phyloP scores from a whole-genome alignment of 495 filamentous ascomycete species.

The Monascus purpureus region DNA sequence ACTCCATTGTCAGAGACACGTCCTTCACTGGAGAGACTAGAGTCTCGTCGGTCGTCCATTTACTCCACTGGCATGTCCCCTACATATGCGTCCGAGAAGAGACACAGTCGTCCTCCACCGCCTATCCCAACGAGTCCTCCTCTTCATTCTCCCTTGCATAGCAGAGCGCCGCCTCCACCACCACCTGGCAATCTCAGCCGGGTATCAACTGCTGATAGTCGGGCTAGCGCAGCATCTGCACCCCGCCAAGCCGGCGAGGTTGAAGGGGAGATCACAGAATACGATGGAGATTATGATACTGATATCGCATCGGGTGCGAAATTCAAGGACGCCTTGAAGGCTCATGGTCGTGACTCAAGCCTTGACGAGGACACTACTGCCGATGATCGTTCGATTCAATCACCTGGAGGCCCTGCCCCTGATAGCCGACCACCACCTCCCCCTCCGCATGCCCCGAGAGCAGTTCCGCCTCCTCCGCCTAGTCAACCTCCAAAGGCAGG shows the following conservation, averaged over 20 bases:
- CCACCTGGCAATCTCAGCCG: slow-evolving; percentile 48
- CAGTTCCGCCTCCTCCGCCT: slow-evolving; percentile 40
- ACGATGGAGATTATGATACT: slow-evolving; percentile 96
- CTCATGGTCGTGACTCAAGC: slow-evolving; percentile 67
- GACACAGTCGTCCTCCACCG: slow-evolving; percentile 38
- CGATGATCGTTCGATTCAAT: slow-evolving; percentile 37
- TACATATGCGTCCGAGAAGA: slow-evolving; percentile 26
- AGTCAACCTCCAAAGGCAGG: slow-evolving; percentile 31
- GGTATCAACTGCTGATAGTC: slow-evolving; percentile 44
- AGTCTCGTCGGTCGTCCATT: slow-evolving; percentile 26
- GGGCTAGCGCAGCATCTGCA: slow-evolving; percentile 19
- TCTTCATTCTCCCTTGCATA: slow-evolving; percentile 36
- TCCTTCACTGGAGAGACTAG: slow-evolving; percentile 33
- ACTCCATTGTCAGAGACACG: slow-evolving; percentile 8
- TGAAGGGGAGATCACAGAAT: slow-evolving; percentile 79
- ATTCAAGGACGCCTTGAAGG: slow-evolving; percentile 81
- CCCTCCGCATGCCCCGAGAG: slow-evolving; percentile 37
- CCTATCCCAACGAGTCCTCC: slow-evolving; percentile 34
- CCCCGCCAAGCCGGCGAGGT: slow-evolving; percentile 37
- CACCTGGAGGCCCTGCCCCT: slow-evolving; percentile 32
- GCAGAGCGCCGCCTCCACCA: slow-evolving; percentile 65
- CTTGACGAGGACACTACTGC: slow-evolving; percentile 42
- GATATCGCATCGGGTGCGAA: slow-evolving; percentile 84
- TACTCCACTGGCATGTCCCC: slow-evolving; percentile 40
- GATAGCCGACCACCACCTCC: slow-evolving; percentile 43